Evolutionary conservation across 2,329 filamentous ascomycete genomes (phyloP).

Genomic region (Truncatella angustata): DNA sequence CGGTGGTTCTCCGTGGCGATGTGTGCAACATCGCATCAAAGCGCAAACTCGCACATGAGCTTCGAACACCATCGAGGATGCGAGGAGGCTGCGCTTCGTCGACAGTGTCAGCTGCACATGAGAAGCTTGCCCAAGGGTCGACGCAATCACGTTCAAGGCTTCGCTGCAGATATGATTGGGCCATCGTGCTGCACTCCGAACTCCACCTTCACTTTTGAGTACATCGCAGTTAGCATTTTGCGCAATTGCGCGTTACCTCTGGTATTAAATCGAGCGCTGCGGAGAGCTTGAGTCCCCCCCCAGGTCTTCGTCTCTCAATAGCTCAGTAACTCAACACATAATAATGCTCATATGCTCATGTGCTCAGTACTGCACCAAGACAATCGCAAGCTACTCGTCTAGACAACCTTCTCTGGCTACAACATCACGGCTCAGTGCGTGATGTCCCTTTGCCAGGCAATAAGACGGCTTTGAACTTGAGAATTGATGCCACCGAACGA

Average conservation of each 20-base stretch:
- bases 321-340: neutral
- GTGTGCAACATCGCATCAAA: neutral
- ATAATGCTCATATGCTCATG: slow-evolving; percentile 2
- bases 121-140: neutral
- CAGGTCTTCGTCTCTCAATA: too few relatives aligned
- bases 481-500: neutral
- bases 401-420: slow-evolving; percentile 2
- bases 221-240: neutral
- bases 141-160: slow-evolving; percentile 7
- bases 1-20: neutral
- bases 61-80: neutral
- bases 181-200: neutral
- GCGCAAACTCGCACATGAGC: slow-evolving; percentile 1
- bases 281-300: neutral
- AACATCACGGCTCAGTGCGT: slow-evolving; percentile 1
- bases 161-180: slow-evolving; percentile 12
- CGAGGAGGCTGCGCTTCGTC: neutral
- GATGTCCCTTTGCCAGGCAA: slow-evolving; percentile 3
- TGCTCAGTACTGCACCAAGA: neutral
- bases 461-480: neutral
- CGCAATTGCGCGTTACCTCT: slow-evolving; percentile 2
- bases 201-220: slow-evolving; percentile 3
- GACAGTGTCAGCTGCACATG: neutral
- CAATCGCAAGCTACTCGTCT: neutral
- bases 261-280: neutral